Conservation (phyloP, 495 filamentous ascomycete species). For the Pyrenula aspistea region DNA sequence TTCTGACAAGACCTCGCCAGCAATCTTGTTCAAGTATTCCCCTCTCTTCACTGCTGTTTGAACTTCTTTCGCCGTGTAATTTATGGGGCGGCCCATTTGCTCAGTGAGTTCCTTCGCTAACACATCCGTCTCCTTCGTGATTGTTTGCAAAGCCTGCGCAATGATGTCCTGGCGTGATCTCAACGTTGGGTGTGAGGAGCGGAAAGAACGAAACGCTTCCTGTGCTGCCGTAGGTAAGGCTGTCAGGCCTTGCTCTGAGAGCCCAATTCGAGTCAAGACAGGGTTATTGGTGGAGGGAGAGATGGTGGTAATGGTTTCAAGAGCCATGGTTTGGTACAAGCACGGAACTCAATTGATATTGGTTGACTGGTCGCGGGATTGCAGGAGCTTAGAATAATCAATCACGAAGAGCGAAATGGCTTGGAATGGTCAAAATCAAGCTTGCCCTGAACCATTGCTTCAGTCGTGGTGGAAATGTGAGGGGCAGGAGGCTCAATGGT, state of each 20-base stretch:
- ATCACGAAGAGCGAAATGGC: too few species aligned
- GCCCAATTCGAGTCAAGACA: conserved; percentile 60
- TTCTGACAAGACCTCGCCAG: conserved; percentile 45
- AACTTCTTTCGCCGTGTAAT: conserved; percentile 71
- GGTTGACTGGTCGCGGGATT: too few species aligned
- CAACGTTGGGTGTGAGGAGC: conserved; percentile 45
- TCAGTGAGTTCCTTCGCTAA: conserved; percentile 75
- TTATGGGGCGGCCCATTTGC: conserved; percentile 89
- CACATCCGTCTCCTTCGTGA: conserved; percentile 60
- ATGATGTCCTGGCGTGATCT: conserved; percentile 63
- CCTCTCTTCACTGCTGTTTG: conserved; percentile 68
- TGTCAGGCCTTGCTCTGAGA: conserved; percentile 52
- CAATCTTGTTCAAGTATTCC: conserved; percentile 72
- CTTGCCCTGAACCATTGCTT: too few species aligned
- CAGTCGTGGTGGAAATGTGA: too few species aligned
- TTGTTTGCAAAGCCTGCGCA: conserved; percentile 55
- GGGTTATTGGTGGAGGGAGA: conserved; percentile 76
- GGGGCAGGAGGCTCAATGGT: too few species aligned
- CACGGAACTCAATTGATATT: too few species aligned
- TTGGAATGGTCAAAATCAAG: too few species aligned
- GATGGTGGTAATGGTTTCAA: conserved; percentile 76
- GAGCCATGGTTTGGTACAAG: conserved; percentile 66
- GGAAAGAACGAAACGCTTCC: conserved; percentile 60
- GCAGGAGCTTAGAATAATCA: too few species aligned
- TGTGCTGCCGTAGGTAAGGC: conserved; percentile 52